These are phyloP conservation scores for Coemansia furcata DNA, from an alignment of 192 early-diverging fungal species.

Conservation along the genomic window DNA sequence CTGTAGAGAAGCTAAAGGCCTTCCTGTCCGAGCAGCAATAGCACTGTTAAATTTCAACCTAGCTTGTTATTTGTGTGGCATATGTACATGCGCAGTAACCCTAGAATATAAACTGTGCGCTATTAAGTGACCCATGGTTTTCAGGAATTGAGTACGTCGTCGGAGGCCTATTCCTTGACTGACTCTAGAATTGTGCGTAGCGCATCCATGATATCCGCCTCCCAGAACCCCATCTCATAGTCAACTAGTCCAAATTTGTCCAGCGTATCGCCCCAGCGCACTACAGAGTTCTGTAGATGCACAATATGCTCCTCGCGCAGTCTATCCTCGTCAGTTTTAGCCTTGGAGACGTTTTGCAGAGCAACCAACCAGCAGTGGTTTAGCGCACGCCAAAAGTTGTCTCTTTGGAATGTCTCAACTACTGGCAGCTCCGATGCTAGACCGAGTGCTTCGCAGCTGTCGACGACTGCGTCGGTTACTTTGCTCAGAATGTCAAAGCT, in stretches of 20 bases:
- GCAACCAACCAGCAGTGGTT: constrained; percentile 78
- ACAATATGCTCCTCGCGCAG: constrained; percentile 59
- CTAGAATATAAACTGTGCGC: not conserved
- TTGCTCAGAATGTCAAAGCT: constrained; percentile 70
- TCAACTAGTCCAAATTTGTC: constrained; percentile 77
- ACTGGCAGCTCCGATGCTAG: constrained; percentile 61
- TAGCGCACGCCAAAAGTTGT: constrained; percentile 71
- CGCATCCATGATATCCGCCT: constrained; percentile 68
- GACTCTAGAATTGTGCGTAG: constrained; percentile 55
- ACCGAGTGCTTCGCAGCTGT: constrained; percentile 66
- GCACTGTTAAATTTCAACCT: not conserved
- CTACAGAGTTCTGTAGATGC: constrained; percentile 59
- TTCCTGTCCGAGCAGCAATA: constrained; percentile 31
- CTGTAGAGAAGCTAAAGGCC: constrained; percentile 67
- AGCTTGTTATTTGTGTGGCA: not conserved
- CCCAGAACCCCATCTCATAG: constrained; percentile 83
- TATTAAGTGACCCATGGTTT: not conserved
- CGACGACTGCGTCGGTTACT: constrained; percentile 63
- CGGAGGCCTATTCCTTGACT: not conserved
- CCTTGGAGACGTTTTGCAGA: constrained; percentile 56
- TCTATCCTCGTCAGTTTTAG: constrained; percentile 54
- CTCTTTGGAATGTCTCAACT: constrained; percentile 57
- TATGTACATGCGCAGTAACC: not conserved
- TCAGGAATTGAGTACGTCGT: not conserved
- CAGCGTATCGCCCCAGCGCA: constrained; percentile 67